Evolutionary conservation across 2,329 filamentous ascomycete genomes (phyloP).

Genomic region (Sporothrix mexicana): DNA sequence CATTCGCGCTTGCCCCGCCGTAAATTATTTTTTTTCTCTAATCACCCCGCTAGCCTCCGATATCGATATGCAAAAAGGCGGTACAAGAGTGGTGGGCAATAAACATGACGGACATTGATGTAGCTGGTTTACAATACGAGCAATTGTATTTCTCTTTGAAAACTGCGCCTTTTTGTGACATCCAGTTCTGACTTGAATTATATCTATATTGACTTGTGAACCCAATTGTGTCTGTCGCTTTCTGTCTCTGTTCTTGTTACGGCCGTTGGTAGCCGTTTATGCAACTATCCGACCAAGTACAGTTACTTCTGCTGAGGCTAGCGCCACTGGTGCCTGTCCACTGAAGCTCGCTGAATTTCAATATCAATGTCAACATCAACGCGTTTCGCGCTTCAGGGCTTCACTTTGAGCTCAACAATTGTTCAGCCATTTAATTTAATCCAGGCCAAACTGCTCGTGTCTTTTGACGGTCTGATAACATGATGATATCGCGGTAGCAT

Average conservation of each 20-base stretch:
- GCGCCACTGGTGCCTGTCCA: not conserved
- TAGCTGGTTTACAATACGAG: too few relatives aligned
- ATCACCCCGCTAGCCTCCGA: conserved; percentile 24
- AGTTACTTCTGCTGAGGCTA: not conserved
- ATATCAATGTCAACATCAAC: conserved; percentile 2
- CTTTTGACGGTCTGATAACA: not conserved
- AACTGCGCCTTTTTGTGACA: too few relatives aligned
- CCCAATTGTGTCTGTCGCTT: not conserved
- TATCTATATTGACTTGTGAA: too few relatives aligned
- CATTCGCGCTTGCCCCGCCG: conserved; percentile 16
- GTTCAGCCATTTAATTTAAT: not conserved
- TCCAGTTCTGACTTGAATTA: too few relatives aligned
- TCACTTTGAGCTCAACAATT: not conserved
- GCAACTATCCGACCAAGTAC: not conserved
- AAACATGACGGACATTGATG: not conserved
- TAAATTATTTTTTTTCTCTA: conserved; percentile 24
- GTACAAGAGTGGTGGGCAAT: not conserved
- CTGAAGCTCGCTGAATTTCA: not conserved
- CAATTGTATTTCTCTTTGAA: too few relatives aligned
- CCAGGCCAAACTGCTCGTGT: too few relatives aligned
- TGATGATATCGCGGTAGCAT: conserved; percentile 24
- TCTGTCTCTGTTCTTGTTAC: not conserved
- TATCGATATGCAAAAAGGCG: conserved; percentile 26
- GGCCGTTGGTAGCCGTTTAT: not conserved
- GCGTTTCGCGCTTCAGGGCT: not conserved